Percentiles rank a stretch among this genome's conserved stretches.
Evolutionary conservation across 495 filamentous ascomycete genomes (phyloP).

Genomic region (Penicillium subrubescens): DNA sequence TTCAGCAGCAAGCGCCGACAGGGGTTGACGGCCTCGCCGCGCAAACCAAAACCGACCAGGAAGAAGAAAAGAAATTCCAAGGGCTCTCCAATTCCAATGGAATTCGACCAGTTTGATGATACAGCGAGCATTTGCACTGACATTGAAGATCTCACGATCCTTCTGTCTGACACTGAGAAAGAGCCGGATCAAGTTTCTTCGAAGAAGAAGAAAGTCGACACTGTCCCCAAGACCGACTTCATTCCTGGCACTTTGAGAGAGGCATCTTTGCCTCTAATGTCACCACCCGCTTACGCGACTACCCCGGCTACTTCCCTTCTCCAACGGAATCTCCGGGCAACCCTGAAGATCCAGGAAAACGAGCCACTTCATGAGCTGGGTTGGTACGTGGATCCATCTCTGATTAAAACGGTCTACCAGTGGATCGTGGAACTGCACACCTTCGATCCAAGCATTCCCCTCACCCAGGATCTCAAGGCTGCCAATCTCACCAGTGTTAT

Average conservation of each 20-base stretch:
- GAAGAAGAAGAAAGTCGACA: neutral
- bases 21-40: constrained; percentile 2
- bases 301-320: constrained; percentile 61
- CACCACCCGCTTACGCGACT: constrained; percentile 71
- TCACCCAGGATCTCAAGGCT: constrained; percentile 74
- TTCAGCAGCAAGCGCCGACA: constrained; percentile 42
- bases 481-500: constrained; percentile 66
- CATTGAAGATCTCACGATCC: constrained; percentile 25
- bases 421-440: constrained; percentile 93
- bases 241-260: constrained; percentile 62
- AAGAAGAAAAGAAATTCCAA: neutral
- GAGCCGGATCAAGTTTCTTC: neutral
- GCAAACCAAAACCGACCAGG: constrained; percentile 20
- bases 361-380: constrained; percentile 71
- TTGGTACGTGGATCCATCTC: constrained; percentile 74
- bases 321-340: constrained; percentile 59
- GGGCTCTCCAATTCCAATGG: neutral
- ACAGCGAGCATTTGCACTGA: constrained; percentile 24
- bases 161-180: constrained; percentile 22
- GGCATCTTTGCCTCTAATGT: constrained; percentile 56
- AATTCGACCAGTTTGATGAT: constrained; percentile 13
- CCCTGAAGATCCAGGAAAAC: constrained; percentile 64
- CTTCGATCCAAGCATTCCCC: constrained; percentile 68
- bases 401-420: constrained; percentile 76
- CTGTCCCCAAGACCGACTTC: constrained; percentile 58